Percentiles rank a stretch among this genome's conserved stretches.
Conservation (phyloP, 108 stramenopile species). For the Conticribra weissflogii region DNA sequence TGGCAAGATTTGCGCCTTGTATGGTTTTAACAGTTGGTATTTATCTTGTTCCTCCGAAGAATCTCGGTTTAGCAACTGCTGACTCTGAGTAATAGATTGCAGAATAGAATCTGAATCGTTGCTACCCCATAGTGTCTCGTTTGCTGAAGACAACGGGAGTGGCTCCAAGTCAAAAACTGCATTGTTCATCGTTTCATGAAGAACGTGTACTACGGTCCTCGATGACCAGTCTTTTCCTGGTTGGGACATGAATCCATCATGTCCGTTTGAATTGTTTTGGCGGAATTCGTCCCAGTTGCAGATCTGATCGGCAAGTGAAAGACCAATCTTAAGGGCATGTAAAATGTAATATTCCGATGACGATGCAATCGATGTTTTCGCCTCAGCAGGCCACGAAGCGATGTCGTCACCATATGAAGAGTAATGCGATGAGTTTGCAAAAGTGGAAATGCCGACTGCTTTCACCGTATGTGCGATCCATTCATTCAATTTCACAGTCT, state of each 20-base stretch:
- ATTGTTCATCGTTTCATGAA: background rate
- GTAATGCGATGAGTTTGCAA: background rate
- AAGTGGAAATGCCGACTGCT: background rate
- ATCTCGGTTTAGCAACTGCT: background rate
- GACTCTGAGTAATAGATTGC: background rate
- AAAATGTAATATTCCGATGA: slow-evolving; percentile 11
- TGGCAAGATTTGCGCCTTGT: slow-evolving; percentile 7
- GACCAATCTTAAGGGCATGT: slow-evolving; percentile 9
- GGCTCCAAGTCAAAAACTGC: background rate
- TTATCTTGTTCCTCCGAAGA: background rate
- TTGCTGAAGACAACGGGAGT: background rate
- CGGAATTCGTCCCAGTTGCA: slow-evolving; percentile 3
- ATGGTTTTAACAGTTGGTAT: too few relatives aligned
- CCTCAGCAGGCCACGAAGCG: background rate
- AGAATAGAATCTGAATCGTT: background rate
- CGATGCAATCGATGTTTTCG: background rate
- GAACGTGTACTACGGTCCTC: slow-evolving; percentile 6
- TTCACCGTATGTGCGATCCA: background rate
- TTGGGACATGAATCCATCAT: slow-evolving; percentile 1
- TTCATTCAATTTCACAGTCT: background rate
- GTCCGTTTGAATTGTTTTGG: background rate
- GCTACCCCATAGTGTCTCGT: background rate
- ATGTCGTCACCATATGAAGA: background rate
- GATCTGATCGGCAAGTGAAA: slow-evolving; percentile 16
- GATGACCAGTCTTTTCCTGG: slow-evolving; percentile 14